These are phyloP conservation scores for Elsinoe arachidis DNA, from an alignment of 2,329 filamentous ascomycete species.

Conservation along the genomic window DNA sequence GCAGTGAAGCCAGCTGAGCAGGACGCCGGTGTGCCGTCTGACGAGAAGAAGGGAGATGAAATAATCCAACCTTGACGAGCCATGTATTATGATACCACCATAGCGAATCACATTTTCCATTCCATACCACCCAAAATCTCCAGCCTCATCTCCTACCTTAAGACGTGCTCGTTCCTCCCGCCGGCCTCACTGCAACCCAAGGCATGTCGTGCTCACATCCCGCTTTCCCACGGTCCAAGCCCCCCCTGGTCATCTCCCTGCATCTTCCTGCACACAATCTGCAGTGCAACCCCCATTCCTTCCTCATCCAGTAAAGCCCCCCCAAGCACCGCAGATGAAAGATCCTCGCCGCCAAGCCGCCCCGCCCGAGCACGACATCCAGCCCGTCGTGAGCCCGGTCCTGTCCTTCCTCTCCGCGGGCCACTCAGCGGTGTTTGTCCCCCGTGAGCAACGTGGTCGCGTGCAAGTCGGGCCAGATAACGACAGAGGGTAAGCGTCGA, in stretches of 20 bases:
- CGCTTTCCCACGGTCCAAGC: slow-evolving; percentile 2
- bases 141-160: background rate
- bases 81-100: slow-evolving; percentile 2
- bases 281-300: background rate
- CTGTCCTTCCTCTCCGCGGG: slow-evolving; percentile 4
- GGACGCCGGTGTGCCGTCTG: background rate
- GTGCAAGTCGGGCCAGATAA: background rate
- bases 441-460: background rate
- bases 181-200: background rate
- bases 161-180: background rate
- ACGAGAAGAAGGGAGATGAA: background rate
- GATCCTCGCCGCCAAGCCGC: slow-evolving; percentile 2
- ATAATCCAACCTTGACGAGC: background rate
- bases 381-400: background rate
- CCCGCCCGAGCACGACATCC: slow-evolving; percentile 5
- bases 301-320: background rate
- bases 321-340: slow-evolving; percentile 4
- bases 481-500: background rate
- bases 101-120: background rate
- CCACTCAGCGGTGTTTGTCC: background rate
- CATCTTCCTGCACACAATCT: background rate
- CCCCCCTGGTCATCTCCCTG: too few species aligned
- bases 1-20: background rate
- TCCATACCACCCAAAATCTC: background rate
- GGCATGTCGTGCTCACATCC: background rate